Evolutionary conservation across 257 asterid species (phyloP).

Genomic region (Verbascum thapsus): DNA sequence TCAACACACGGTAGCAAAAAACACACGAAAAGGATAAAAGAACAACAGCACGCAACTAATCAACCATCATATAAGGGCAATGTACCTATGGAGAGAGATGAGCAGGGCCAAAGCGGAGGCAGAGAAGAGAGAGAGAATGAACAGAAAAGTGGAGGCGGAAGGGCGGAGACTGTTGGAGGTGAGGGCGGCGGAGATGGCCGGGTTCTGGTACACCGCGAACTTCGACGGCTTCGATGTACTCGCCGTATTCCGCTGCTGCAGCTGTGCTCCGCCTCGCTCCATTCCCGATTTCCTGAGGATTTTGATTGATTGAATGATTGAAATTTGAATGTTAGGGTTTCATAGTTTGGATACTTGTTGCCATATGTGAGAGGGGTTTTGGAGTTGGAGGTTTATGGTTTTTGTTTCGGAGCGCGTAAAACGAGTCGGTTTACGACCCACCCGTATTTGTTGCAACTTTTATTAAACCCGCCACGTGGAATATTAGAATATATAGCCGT

Average conservation of each 20-base stretch:
- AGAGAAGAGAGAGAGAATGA: constrained; percentile 49
- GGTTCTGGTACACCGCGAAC: constrained; percentile 82
- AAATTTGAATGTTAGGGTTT: constrained; percentile 31
- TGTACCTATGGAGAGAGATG: constrained; percentile 46
- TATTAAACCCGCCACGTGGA: no score
- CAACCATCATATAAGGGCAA: constrained; percentile 3
- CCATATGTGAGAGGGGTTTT: constrained; percentile 30
- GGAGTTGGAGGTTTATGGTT: no score
- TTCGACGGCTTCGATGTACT: constrained; percentile 47
- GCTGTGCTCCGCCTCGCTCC: constrained; percentile 43
- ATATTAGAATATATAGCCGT: no score
- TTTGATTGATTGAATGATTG: constrained; percentile 9
- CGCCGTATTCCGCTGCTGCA: constrained; percentile 39
- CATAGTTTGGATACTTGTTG: constrained; percentile 14
- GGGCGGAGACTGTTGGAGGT: constrained; percentile 82
- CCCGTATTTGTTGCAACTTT: no score
- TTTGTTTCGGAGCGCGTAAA: not conserved
- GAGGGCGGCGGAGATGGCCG: constrained; percentile 84
- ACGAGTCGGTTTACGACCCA: constrained; percentile 14
- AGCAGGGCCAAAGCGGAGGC: constrained; percentile 55
- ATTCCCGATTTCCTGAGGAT: constrained; percentile 25
- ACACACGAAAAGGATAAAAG: not conserved
- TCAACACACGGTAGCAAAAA: constrained; percentile 23
- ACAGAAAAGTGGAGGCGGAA: constrained; percentile 50
- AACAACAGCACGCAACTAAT: not conserved